These are phyloP conservation scores for Kernera saxatilis DNA, from an alignment of 345 rosid species.

Conservation along the genomic window DNA sequence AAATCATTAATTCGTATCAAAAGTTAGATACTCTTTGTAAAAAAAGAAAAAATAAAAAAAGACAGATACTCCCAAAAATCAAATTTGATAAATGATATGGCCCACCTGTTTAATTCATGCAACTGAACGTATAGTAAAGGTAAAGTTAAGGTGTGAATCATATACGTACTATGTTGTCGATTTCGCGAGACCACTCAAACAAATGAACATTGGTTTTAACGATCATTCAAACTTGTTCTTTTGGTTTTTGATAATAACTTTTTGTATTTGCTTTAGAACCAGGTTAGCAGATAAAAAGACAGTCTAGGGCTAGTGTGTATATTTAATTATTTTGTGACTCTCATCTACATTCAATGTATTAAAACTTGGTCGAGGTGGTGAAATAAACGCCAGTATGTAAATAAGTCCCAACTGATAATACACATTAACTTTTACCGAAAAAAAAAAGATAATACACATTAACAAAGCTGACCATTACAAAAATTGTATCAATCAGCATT, in stretches of 20 bases:
- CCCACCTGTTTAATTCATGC: neutral
- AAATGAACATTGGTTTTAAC: neutral
- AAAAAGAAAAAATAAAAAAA: neutral
- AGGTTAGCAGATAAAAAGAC: neutral
- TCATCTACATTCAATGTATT: neutral
- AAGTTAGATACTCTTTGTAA: no score
- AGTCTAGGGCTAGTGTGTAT: no score
- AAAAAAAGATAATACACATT: neutral
- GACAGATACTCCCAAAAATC: neutral
- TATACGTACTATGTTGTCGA: neutral
- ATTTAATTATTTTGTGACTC: neutral
- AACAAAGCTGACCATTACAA: no score
- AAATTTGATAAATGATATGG: neutral
- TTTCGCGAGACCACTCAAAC: neutral
- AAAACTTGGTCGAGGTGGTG: neutral
- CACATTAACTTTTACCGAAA: no score
- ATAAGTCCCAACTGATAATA: neutral
- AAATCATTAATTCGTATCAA: neutral
- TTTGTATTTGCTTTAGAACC: no score
- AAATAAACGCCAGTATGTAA: neutral
- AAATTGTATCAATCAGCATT: neutral
- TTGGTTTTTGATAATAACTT: no score
- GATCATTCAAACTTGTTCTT: neutral
- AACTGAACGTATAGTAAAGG: neutral
- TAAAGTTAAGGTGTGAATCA: neutral